Evolutionary conservation across 805 yeast genomes (phyloP).

Genomic region (Zygosaccharomyces lentus): DNA sequence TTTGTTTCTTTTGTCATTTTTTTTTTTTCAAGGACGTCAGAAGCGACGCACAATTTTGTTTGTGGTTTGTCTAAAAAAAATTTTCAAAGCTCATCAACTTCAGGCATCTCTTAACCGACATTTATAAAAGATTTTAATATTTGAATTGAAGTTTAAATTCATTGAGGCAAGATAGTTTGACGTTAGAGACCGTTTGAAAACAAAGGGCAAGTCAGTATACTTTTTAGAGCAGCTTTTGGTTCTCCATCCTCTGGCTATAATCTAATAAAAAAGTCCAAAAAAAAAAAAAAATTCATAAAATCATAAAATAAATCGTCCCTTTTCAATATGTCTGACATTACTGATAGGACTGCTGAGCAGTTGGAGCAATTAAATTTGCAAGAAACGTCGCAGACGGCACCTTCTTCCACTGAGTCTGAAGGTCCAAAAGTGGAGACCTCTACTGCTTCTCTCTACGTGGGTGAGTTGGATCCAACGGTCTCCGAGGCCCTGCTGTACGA

Average conservation of each 20-base stretch:
- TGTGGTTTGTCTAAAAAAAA: not conserved
- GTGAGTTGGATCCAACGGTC: constrained; percentile 89
- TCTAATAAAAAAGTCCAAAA: constrained; percentile 18
- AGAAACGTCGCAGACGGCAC: constrained; percentile 34
- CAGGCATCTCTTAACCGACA: not conserved
- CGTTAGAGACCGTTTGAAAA: constrained; percentile 17
- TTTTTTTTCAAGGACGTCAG: not conserved
- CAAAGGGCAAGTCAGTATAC: constrained; percentile 15
- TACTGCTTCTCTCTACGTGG: constrained; percentile 90
- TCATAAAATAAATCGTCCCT: constrained; percentile 18
- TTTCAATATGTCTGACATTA: constrained; percentile 35
- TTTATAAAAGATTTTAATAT: not conserved
- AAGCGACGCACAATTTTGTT: not conserved
- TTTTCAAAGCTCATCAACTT: not conserved
- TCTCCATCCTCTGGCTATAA: constrained; percentile 18
- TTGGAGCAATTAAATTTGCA: constrained; percentile 34
- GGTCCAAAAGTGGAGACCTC: constrained; percentile 46
- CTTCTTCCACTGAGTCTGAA: constrained; percentile 28
- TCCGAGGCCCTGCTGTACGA: constrained; percentile 94
- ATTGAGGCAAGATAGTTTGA: constrained; percentile 17
- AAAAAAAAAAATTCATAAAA: constrained; percentile 25
- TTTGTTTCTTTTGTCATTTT: not conserved
- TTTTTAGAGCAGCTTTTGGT: constrained; percentile 15
- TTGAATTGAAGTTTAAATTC: constrained; percentile 2
- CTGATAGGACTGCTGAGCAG: constrained; percentile 37